Percentiles rank a stretch among this genome's conserved stretches.
phyloP scores from a whole-genome alignment of 164 flowering plant genomes.

The Protea cynaroides region DNA sequence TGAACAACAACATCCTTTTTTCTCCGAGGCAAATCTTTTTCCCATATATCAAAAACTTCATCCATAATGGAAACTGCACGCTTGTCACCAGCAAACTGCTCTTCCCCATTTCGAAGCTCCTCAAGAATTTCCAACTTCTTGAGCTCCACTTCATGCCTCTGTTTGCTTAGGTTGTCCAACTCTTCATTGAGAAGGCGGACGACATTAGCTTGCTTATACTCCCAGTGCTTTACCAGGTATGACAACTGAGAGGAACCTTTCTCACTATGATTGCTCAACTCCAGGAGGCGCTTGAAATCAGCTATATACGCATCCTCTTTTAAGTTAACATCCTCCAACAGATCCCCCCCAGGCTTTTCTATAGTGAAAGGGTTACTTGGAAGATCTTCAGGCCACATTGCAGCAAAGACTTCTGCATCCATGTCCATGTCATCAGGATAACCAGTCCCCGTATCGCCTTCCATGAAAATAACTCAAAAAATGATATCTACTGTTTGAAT shows the following conservation, averaged over 20 bases:
- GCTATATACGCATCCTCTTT: constrained; percentile 52
- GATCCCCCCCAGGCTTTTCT: constrained; percentile 62
- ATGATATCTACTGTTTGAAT: constrained; percentile 6
- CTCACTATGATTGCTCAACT: constrained; percentile 76
- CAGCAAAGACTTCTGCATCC: constrained; percentile 45
- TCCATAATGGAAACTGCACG: constrained; percentile 71
- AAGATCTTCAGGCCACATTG: constrained; percentile 98
- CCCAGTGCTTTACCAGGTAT: constrained; percentile 78
- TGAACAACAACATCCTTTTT: constrained; percentile 42
- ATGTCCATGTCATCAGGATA: constrained; percentile 62
- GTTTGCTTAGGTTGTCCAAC: constrained; percentile 63
- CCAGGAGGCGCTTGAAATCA: constrained; percentile 78
- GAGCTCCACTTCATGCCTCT: constrained; percentile 69
- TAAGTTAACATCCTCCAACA: constrained; percentile 65
- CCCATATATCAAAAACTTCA: constrained; percentile 54
- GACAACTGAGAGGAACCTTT: constrained; percentile 81
- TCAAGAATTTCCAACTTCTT: constrained; percentile 76
- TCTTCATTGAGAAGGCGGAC: constrained; percentile 87
- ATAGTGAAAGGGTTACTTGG: constrained; percentile 60
- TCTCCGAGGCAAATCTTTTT: constrained; percentile 45
- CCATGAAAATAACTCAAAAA: constrained; percentile 26
- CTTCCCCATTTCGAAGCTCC: constrained; percentile 74
- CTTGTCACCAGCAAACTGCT: constrained; percentile 53
- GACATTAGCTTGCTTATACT: constrained; percentile 80
- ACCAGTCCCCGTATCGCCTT: constrained; percentile 56